Base-by-base conservation (phyloP, 768 basidiomycete species). In the Clitopilus hobsonii region DNA sequence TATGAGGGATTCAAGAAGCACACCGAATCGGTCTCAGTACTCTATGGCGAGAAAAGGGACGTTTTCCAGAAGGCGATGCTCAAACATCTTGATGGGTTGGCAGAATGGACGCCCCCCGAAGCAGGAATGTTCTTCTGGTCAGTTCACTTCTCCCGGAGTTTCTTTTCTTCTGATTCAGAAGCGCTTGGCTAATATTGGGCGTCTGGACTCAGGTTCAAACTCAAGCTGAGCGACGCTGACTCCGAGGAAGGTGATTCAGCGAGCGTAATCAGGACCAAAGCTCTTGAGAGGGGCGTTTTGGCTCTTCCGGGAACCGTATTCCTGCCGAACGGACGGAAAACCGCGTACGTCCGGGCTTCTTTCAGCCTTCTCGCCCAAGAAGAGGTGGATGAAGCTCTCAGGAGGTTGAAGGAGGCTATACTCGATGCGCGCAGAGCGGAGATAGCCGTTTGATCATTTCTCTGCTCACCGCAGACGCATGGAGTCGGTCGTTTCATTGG, bases 61-160 rank as follows among this genome's bases (percentile, higher is more conserved):
- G 73, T 82, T 14, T 94, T 95, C 65, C 85, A 91, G 65, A 70
- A 65, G 4, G 83, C 85, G 49, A 81, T 93, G 71, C 72, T 78
- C 57, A 79, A 76, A 58, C 83, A 94, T 65, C 80, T 95, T 16
- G 72, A 74, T 29, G 90, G 84, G 2, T 71, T 94, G 32, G 91
- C 83, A 14, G 81, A 86, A 69, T 88, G 85, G 86, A 71, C 65
- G 38, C 67, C 73, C 0, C 89, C 89, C 4, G 80, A 84, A 61
- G 82, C 87, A n/a, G 87, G 89, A 54, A 91, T 95, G 90, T 95
- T 94, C 74, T 83, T 91, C 67, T 94, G 90, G 88, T 82, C 49
- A 8, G 84, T 73, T 36, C 22, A 28, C 25, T 32, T 49, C 38
- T n/a, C 41, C 14, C 20, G 26, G 51, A 7, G 6, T 53, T 23